phyloP scores from a whole-genome alignment of 768 basidiomycete species.

The Mycena amicta region DNA sequence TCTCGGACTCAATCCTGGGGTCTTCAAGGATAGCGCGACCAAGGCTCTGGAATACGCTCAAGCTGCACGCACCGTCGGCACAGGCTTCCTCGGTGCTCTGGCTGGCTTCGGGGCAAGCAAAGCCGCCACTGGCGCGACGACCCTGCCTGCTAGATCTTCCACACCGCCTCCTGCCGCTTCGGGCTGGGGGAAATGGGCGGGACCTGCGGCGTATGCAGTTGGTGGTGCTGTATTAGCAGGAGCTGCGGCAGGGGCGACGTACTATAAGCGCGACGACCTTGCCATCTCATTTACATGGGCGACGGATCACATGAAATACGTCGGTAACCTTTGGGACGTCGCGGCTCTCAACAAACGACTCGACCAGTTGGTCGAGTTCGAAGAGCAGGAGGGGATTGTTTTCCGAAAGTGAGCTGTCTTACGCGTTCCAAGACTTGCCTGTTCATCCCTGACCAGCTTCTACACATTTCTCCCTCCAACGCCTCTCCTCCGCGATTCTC shows the following conservation, averaged over 20 bases:
- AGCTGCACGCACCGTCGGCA: slow-evolving; percentile 63
- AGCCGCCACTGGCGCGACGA: slow-evolving; percentile 31
- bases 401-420: slow-evolving; percentile 67
- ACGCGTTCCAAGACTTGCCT: not conserved
- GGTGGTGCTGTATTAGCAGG: slow-evolving; percentile 80
- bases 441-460: slow-evolving; percentile 51
- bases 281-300: slow-evolving; percentile 72
- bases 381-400: slow-evolving; percentile 61
- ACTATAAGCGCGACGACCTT: slow-evolving; percentile 78
- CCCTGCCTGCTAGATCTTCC: no score
- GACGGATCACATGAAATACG: slow-evolving; percentile 88
- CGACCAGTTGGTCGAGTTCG: slow-evolving; percentile 60
- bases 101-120: slow-evolving; percentile 51
- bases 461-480: slow-evolving; percentile 77
- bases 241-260: slow-evolving; percentile 83
- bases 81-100: slow-evolving; percentile 61
- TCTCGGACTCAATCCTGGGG: slow-evolving; percentile 80
- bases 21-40: slow-evolving; percentile 82
- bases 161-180: slow-evolving; percentile 37
- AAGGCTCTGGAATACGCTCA: slow-evolving; percentile 74
- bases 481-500: slow-evolving; percentile 53
- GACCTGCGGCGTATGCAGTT: slow-evolving; percentile 64
- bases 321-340: slow-evolving; percentile 85
- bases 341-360: slow-evolving; percentile 61
- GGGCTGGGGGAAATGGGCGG: slow-evolving; percentile 65